Conservation (phyloP, 2,329 filamentous ascomycete genomes). For the Xenoacremonium recifei region DNA sequence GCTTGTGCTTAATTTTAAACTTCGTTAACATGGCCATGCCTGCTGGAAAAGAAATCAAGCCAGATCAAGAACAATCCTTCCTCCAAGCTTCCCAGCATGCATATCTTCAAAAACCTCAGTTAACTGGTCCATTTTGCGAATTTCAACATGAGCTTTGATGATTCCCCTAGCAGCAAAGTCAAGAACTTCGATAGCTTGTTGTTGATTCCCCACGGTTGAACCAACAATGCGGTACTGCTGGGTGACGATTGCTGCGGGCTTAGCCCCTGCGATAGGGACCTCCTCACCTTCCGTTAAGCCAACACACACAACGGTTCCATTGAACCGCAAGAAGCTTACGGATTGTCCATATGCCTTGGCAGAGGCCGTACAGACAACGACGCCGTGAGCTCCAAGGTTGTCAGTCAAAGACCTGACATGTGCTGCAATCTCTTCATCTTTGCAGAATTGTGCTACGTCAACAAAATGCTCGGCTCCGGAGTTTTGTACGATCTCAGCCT, state of each 20-base stretch:
- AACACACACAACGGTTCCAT: not conserved
- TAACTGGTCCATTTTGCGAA: not conserved
- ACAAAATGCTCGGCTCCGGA: not conserved
- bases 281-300: not conserved
- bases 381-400: too few species aligned
- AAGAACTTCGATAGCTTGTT: not conserved
- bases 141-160: not conserved
- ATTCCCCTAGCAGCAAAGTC: not conserved
- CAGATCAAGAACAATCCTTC: not conserved
- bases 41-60: too few species aligned
- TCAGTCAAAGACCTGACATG: not conserved
- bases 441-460: not conserved
- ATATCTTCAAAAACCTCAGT: not conserved
- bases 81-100: not conserved
- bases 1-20: too few species aligned
- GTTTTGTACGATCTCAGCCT: not conserved
- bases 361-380: not conserved
- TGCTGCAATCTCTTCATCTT: not conserved
- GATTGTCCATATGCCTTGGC: not conserved
- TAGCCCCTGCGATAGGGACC: not conserved
- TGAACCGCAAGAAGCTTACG: not conserved
- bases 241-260: not conserved
- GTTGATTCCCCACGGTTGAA: not conserved
- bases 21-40: too few species aligned
- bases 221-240: not conserved